Evolutionary conservation across 768 basidiomycete genomes (phyloP).

Genomic region (Leucogyrophana mollusca): DNA sequence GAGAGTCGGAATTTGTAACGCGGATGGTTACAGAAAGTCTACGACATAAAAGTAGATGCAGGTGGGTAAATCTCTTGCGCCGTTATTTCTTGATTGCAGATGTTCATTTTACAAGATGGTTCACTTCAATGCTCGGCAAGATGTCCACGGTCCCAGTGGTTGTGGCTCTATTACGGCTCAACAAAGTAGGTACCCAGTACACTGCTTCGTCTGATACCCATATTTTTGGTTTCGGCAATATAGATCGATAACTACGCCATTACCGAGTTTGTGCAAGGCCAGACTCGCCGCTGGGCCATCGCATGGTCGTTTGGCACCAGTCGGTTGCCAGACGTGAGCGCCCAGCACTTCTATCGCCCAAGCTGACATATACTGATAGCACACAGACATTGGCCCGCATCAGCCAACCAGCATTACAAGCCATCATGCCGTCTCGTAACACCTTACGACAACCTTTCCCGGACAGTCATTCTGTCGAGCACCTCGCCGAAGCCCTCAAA

Average conservation of each 20-base stretch:
- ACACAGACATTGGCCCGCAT: conserved; percentile 36
- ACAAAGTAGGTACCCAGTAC: conserved; percentile 35
- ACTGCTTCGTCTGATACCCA: not conserved
- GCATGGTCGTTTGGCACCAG: conserved; percentile 75
- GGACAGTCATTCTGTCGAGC: conserved; percentile 5
- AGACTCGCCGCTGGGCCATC: conserved; percentile 89
- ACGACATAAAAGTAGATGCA: conserved; percentile 46
- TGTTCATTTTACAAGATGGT: conserved; percentile 61
- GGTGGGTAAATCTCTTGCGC: conserved; percentile 37
- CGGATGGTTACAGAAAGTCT: conserved; percentile 79
- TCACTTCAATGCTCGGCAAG: conserved; percentile 90
- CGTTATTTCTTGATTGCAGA: not conserved
- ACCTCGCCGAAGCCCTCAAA: conserved; percentile 19
- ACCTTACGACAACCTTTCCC: conserved; percentile 44
- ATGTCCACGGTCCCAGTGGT: conserved; percentile 68
- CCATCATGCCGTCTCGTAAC: conserved; percentile 58
- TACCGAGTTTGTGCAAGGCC: conserved; percentile 80
- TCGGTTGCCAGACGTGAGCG: conserved; percentile 77
- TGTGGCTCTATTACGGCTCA: conserved; percentile 48
- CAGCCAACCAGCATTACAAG: conserved; percentile 41
- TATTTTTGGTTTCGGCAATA: no score
- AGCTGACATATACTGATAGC: conserved; percentile 25
- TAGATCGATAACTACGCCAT: conserved; percentile 88
- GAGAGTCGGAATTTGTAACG: conserved; percentile 77
- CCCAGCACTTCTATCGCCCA: not conserved